Percentiles rank a stretch among this genome's conserved stretches.
Conservation (phyloP, 192 early-diverging fungal species). For the Mortierella antarctica region DNA sequence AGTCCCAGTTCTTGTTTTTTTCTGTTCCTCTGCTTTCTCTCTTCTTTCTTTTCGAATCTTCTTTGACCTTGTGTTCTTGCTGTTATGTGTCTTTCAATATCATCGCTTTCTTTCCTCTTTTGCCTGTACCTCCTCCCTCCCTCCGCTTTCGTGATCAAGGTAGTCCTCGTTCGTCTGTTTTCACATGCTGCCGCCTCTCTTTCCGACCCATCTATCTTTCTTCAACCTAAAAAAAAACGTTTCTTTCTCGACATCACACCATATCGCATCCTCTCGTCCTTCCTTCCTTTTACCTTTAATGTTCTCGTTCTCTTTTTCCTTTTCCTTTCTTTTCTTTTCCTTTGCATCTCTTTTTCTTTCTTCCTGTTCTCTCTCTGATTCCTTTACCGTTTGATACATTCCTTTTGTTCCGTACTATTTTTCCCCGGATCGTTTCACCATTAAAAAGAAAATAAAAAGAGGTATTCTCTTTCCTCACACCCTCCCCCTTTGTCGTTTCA, state of each 20-base stretch:
- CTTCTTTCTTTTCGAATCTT: background rate
- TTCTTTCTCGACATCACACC: background rate
- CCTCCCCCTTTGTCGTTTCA: no score
- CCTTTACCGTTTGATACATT: background rate
- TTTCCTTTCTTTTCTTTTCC: conserved; percentile 4
- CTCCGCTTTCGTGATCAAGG: background rate
- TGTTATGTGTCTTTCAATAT: background rate
- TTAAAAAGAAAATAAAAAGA: conserved; percentile 5
- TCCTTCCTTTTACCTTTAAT: background rate
- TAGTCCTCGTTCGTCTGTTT: background rate
- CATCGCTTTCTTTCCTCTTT: background rate
- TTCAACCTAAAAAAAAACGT: no score
- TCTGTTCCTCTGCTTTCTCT: background rate
- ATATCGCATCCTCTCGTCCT: background rate
- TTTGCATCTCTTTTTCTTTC: background rate
- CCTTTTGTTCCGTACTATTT: conserved; percentile 2
- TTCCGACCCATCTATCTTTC: conserved; percentile 16
- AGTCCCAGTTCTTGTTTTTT: background rate
- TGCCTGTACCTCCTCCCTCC: background rate
- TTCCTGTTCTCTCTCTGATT: conserved; percentile 1
- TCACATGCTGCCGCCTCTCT: conserved; percentile 18
- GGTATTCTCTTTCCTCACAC: no score
- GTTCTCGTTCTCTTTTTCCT: background rate
- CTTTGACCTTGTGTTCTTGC: background rate
- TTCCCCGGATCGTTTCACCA: background rate